Evolutionary conservation across 768 basidiomycete genomes (phyloP).

Genomic region (Nevesoporus exiguus): DNA sequence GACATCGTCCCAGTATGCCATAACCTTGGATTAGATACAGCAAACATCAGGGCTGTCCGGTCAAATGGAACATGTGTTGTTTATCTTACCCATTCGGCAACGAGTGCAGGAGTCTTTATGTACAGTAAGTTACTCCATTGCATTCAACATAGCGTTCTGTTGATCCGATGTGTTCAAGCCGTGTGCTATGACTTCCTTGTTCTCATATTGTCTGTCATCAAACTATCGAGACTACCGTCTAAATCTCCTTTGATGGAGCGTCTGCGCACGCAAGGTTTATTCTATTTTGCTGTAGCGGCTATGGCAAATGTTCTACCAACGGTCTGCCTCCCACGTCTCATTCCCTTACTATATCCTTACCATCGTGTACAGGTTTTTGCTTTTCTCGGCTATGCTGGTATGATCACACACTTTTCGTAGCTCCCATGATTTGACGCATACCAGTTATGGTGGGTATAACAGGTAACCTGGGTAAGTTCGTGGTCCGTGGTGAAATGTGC

Average conservation of each 20-base stretch:
- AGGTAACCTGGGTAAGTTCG: conserved; percentile 5
- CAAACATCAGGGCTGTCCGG: background rate
- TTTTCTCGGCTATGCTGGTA: conserved; percentile 9
- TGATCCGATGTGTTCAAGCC: background rate
- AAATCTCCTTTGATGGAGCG: background rate
- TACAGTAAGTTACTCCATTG: conserved; percentile 13
- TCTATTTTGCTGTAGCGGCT: conserved; percentile 16
- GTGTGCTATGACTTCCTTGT: background rate
- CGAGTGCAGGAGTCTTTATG: background rate
- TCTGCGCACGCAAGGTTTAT: background rate
- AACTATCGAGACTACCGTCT: background rate
- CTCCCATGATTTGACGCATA: background rate
- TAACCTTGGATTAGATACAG: conserved; percentile 1
- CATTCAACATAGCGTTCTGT: background rate
- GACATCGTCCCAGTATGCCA: background rate
- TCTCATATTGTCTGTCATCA: background rate
- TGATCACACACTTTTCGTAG: background rate
- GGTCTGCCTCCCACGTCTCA: background rate
- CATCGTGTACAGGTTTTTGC: conserved; percentile 4
- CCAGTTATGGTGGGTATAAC: conserved; percentile 11
- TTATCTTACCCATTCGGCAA: background rate
- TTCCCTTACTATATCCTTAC: background rate
- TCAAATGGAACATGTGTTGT: background rate
- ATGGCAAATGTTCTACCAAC: conserved; percentile 10
- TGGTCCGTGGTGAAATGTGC: background rate